Percentiles rank a stretch among this genome's conserved stretches.
phyloP scores from a whole-genome alignment of 1,284 basidiomycete genomes.

The Meripilus lineatus region DNA sequence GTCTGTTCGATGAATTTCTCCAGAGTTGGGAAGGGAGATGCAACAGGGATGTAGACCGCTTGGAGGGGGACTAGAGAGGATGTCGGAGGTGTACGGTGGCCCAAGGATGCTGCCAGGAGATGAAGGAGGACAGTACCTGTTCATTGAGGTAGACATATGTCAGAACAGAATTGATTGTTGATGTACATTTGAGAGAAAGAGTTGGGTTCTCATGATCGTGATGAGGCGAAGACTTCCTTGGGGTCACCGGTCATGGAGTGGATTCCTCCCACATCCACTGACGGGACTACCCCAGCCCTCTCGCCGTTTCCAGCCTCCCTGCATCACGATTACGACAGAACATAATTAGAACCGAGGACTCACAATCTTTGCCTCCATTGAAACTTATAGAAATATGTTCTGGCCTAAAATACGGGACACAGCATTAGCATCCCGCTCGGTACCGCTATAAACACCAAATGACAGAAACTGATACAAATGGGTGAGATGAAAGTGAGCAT shows the following conservation, averaged over 20 bases:
- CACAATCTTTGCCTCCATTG: slow-evolving; percentile 98
- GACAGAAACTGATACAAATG: no score
- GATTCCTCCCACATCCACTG: no score
- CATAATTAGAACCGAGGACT: slow-evolving; percentile 30
- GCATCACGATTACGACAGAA: no score
- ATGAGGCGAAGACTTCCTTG: no score
- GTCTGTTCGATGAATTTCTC: slow-evolving; percentile 80
- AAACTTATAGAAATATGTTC: slow-evolving; percentile 83
- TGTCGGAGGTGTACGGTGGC: slow-evolving; percentile 31
- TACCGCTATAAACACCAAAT: slow-evolving; percentile 1
- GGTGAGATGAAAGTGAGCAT: slow-evolving; percentile 27
- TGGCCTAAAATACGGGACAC: slow-evolving; percentile 36
- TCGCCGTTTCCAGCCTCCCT: no score
- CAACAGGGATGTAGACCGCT: slow-evolving; percentile 86
- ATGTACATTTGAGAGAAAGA: no score
- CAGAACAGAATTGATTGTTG: neutral
- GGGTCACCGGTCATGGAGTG: no score
- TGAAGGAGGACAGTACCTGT: slow-evolving; percentile 92
- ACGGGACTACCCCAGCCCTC: no score
- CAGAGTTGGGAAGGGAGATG: slow-evolving; percentile 81
- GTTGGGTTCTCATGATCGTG: no score
- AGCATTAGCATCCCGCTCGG: slow-evolving; percentile 4
- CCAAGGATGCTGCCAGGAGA: slow-evolving; percentile 75
- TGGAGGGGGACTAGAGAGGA: slow-evolving; percentile 51
- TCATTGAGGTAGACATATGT: neutral